These are phyloP conservation scores for Penicillium nucicola DNA, from an alignment of 495 filamentous ascomycete genomes.

Conservation along the genomic window DNA sequence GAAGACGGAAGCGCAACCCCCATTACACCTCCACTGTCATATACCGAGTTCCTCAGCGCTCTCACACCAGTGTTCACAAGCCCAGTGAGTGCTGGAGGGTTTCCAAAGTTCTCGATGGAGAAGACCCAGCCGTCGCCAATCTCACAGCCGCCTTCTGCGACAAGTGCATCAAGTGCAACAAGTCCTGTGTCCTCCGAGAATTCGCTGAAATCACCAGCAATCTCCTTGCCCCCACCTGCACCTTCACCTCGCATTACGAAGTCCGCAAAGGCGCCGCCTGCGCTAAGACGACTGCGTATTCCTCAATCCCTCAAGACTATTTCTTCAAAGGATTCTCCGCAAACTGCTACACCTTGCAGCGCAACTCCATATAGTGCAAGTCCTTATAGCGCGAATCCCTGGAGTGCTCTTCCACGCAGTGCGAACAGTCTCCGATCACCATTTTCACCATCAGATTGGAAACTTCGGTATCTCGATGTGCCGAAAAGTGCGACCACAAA, in stretches of 20 bases:
- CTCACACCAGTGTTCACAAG: slow-evolving; percentile 63
- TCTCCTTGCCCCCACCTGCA: slow-evolving; percentile 36
- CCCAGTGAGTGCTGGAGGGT: slow-evolving; percentile 34
- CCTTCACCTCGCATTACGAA: slow-evolving; percentile 13
- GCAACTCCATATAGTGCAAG: not conserved
- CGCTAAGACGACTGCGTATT: not conserved
- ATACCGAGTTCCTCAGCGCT: slow-evolving; percentile 86
- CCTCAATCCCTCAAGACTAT: not conserved
- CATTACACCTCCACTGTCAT: slow-evolving; percentile 88
- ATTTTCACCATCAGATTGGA: slow-evolving; percentile 41
- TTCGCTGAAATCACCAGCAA: slow-evolving; percentile 24
- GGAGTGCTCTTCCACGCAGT: too few relatives aligned
- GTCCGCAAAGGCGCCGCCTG: not conserved
- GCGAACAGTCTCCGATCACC: slow-evolving; percentile 29
- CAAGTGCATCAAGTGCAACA: slow-evolving; percentile 6
- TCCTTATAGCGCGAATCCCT: not conserved
- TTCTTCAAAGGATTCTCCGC: not conserved
- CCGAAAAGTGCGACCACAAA: slow-evolving; percentile 28
- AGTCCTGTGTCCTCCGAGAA: slow-evolving; percentile 21
- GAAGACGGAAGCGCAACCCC: slow-evolving; percentile 66
- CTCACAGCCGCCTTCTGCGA: slow-evolving; percentile 40
- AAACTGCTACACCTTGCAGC: not conserved
- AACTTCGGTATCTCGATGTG: slow-evolving; percentile 32
- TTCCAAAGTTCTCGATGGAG: slow-evolving; percentile 31
- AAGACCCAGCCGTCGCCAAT: slow-evolving; percentile 33